Evolutionary conservation across 306 rosid genomes (phyloP).

Genomic region (Argentina anserina): DNA sequence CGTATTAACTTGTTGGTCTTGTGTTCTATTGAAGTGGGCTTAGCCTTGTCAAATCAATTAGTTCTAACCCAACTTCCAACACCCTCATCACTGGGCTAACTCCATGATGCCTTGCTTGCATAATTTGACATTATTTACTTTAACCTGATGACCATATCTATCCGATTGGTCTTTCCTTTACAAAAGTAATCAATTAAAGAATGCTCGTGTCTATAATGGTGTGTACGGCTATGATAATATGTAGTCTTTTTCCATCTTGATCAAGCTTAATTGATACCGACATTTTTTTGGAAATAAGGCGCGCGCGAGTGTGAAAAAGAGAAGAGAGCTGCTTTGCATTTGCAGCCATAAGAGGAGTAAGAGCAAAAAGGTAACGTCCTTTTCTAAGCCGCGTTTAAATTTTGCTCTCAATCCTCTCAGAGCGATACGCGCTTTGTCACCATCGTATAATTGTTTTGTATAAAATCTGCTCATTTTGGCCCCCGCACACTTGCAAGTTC

Average conservation of each 20-base stretch:
- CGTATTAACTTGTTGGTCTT: no score
- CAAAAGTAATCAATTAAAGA: no score
- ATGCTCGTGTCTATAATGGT: no score
- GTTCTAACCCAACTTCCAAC: background rate
- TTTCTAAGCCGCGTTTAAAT: constrained; percentile 4
- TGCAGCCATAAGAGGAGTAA: no score
- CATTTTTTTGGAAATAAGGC: background rate
- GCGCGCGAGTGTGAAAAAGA: background rate
- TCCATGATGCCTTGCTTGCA: no score
- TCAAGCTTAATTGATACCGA: background rate
- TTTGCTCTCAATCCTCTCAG: background rate
- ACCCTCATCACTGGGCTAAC: background rate
- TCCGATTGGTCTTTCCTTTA: no score
- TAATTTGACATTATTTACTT: no score
- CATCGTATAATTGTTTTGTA: background rate
- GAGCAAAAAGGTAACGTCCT: constrained; percentile 1
- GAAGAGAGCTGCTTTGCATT: background rate
- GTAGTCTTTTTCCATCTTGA: background rate
- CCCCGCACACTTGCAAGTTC: background rate
- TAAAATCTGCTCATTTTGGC: background rate
- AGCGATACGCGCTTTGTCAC: background rate
- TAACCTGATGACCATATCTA: no score
- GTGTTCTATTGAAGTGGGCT: no score
- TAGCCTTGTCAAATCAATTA: background rate
- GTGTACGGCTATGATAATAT: no score